Percentiles rank a stretch among this genome's conserved stretches.
phyloP scores from a whole-genome alignment of 2,329 filamentous ascomycete genomes.

The Lasiodiplodia citricola region DNA sequence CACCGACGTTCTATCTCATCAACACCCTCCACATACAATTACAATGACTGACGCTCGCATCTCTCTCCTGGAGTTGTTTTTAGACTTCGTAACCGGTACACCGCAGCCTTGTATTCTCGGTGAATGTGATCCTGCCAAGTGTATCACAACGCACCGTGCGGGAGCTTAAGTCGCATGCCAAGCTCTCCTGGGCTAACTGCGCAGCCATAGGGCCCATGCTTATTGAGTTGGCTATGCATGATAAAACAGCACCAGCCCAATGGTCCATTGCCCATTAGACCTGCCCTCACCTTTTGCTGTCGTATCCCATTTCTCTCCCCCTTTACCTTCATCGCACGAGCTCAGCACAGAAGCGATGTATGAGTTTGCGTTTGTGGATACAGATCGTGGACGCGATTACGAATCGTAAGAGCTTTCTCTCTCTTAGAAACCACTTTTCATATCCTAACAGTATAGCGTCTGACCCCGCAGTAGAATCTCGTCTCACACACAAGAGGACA shows the following conservation, averaged over 20 bases:
- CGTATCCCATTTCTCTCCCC: background rate
- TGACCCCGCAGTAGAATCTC: background rate
- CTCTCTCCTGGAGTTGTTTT: background rate
- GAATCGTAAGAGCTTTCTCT: background rate
- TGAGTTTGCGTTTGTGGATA: slow-evolving; percentile 5
- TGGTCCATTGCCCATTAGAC: background rate
- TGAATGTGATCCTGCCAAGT: background rate
- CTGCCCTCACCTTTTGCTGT: background rate
- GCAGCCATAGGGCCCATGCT: background rate
- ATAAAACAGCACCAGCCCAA: background rate
- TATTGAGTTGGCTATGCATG: background rate
- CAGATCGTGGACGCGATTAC: background rate
- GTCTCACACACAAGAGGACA: background rate
- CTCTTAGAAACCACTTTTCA: background rate
- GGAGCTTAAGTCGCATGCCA: slow-evolving; percentile 11
- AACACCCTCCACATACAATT: background rate
- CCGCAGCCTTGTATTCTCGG: background rate
- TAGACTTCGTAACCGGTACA: background rate
- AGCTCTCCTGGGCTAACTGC: background rate
- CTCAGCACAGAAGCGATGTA: background rate
- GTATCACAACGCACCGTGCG: background rate
- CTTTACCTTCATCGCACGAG: background rate
- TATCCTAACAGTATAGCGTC: background rate
- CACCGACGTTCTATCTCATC: background rate
- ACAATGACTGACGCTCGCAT: background rate